Evolutionary conservation across 2,329 filamentous ascomycete genomes (phyloP).

Genomic region (Phyllosticta citrichinensis): DNA sequence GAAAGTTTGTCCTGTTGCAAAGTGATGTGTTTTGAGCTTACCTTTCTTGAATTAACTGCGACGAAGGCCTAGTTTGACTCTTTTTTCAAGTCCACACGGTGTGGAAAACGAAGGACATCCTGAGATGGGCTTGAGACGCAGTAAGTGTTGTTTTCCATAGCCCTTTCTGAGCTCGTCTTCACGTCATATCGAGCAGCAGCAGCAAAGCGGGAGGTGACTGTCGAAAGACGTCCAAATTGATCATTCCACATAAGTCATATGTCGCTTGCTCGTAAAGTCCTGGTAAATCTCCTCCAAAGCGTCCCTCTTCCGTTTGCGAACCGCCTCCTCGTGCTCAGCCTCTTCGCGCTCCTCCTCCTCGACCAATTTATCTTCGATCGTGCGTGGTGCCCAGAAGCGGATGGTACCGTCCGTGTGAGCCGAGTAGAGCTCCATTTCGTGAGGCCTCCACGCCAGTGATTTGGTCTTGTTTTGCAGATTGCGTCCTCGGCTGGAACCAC

Average conservation of each 20-base stretch:
- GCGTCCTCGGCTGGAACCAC: conserved; percentile 3
- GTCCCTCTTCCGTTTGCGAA: conserved; percentile 56
- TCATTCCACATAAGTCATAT: not conserved
- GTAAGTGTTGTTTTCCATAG: too few relatives aligned
- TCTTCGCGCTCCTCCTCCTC: conserved; percentile 35
- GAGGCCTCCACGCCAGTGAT: conserved; percentile 63
- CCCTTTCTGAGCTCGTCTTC: not conserved
- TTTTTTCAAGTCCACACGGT: too few relatives aligned
- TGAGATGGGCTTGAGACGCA: too few relatives aligned
- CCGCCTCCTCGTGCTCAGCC: conserved; percentile 24
- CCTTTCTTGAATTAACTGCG: too few relatives aligned
- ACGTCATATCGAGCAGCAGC: not conserved
- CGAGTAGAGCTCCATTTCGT: conserved; percentile 66
- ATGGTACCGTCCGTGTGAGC: conserved; percentile 79
- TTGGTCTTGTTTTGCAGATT: conserved; percentile 49
- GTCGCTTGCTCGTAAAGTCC: conserved; percentile 7
- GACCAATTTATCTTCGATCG: conserved; percentile 34
- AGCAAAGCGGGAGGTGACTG: not conserved
- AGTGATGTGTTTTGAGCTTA: too few relatives aligned
- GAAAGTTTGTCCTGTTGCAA: too few relatives aligned
- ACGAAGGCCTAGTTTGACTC: too few relatives aligned
- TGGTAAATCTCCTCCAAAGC: conserved; percentile 60
- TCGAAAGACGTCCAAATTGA: not conserved
- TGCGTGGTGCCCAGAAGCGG: conserved; percentile 62
- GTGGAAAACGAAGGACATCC: too few relatives aligned